Evolutionary conservation across 805 yeast species (phyloP).

Genomic region (Yueomyces sp.): DNA sequence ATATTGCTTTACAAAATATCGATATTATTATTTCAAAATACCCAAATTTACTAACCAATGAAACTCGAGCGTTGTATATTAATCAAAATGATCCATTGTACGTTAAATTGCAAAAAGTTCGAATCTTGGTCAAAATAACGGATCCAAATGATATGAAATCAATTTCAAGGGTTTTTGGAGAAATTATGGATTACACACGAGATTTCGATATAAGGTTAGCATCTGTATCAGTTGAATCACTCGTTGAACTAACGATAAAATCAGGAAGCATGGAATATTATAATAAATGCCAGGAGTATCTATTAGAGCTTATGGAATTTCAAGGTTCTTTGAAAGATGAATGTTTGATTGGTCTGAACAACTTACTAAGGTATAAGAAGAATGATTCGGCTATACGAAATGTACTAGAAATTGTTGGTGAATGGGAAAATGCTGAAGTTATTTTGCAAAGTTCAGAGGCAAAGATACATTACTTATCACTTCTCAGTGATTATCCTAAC

Average conservation of each 20-base stretch:
- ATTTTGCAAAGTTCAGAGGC: slow-evolving; percentile 32
- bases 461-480: slow-evolving; percentile 48
- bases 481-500: slow-evolving; percentile 56
- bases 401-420: slow-evolving; percentile 41
- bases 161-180: slow-evolving; percentile 45
- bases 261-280: slow-evolving; percentile 30
- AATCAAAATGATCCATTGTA: slow-evolving; percentile 77
- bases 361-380: slow-evolving; percentile 54
- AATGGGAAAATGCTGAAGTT: slow-evolving; percentile 29
- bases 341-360: slow-evolving; percentile 42
- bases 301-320: slow-evolving; percentile 44
- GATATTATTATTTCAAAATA: slow-evolving; percentile 79
- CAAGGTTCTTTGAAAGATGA: slow-evolving; percentile 57
- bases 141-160: slow-evolving; percentile 35
- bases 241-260: slow-evolving; percentile 62
- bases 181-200: slow-evolving; percentile 67
- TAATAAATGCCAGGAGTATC: slow-evolving; percentile 44
- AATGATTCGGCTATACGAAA: slow-evolving; percentile 24
- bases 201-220: slow-evolving; percentile 77
- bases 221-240: slow-evolving; percentile 44
- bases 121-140: slow-evolving; percentile 57
- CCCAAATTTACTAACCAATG: slow-evolving; percentile 65
- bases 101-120: slow-evolving; percentile 63
- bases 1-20: slow-evolving; percentile 82
- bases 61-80: slow-evolving; percentile 78